Evolutionary conservation across 495 filamentous ascomycete genomes (phyloP), one percentile per base, ranked within the genome.

Genomic region (Talaromyces nanjingensis): DNA sequence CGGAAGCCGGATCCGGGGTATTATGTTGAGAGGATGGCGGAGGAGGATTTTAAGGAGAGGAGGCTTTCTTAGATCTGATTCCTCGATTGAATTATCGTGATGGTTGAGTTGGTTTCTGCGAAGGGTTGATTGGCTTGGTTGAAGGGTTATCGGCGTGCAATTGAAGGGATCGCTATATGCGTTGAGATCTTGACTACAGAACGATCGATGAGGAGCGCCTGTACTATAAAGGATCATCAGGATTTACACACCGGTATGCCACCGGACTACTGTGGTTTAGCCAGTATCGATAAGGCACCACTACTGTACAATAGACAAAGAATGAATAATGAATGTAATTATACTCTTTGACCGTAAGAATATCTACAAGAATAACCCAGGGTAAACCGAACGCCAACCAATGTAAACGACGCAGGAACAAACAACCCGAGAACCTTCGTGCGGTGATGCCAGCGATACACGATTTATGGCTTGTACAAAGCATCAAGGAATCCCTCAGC

Each of bases 401-500:
- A 59, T 37, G 56, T 34, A 27, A 31, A 59, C 14, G 11, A 55
- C 14, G n/a, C 27, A 37, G 31, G 18, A 25, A 37, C 27, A 37
- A 37, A 33, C 53, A 14, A 25, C 22, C 53, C 20, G 16, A 56
- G 22, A 16, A 18, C 9, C 20, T 29, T 16, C 20, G 16, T 29
- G 14, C 24, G 25, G 22, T 9, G 8, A 56, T 25, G 6, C 4
- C n/a, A 6, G 12, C 9, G 1, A n/a, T 16, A 16, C 22, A n/a
- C 18, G 14, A 34, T 67, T 80, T 79, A 96, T 49, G 91, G 91
- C 81, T 98, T 97, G 72, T 98, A 99, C 74, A 97, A 74, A 59
- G 92, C 90, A 81, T 99, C 93, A 69, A 99, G 82, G 77, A 98
- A 99, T 27, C 92, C 94, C 63, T 81, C 88, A 20, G 92, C 92